Base-by-base conservation (phyloP, 2,329 filamentous ascomycete genomes). In the Fusarium zealandicum region DNA sequence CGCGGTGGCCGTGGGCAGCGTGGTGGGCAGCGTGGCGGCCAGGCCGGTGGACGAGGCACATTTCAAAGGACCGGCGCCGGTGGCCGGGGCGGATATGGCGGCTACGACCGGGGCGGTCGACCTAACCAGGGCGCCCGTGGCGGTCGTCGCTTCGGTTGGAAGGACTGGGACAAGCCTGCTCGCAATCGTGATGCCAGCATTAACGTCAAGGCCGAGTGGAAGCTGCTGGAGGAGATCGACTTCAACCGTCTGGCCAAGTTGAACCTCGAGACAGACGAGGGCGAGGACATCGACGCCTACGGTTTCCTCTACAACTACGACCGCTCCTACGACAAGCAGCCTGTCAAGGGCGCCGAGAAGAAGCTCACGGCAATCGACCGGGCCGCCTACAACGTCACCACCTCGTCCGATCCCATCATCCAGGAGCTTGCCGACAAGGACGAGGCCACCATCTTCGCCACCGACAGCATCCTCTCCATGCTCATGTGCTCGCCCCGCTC, bases 251-350 rank as follows among this genome's bases (percentile, higher is more conserved):
- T 99, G 66, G 83, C 86, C 67, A 99, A 99, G 84, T 85, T 99
- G 70, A 99, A 97, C 79, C 84, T 99, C 58, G 95, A 98, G 69
- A 88, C 92, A 13, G 91, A 93, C 66, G 92, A 96, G 45, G 95
- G 95, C 70, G 95, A 99, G 78, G 95, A 99, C 71, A 78, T 99
- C 58, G 93, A 96, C 67, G 88, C 86, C 76, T 98, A 97, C 75
- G 95, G 95, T 63, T 99, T 98, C 87, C 83, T 99, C 50, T 93
- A 98, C 86, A 92, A 95, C 84, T 99, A 99, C 78, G 95, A 99
- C 80, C 90, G 93, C 68, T 86, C 87, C 55, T 97, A 90, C 80
- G 95, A 99, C 80, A 96, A 96, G 84, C 85, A 89, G 65, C 90
- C 92, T 18, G 92, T 96, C 72, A 96, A 96, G 83, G 88, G 88